Base-by-base conservation (phyloP, 225 moss, liverwort and hornwort genomes). In the Pleurozium schreberi region DNA sequence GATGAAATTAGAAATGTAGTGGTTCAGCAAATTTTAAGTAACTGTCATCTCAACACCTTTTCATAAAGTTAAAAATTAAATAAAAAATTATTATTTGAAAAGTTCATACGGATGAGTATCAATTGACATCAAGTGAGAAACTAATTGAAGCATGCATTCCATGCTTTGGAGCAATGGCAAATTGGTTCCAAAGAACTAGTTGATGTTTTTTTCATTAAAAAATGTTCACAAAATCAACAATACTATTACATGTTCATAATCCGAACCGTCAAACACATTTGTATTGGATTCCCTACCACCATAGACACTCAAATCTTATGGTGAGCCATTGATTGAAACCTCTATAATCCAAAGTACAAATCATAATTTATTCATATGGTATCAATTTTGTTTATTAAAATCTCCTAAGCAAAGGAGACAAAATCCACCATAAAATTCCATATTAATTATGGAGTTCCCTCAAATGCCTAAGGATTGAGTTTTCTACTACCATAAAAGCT, bases 401-500 rank as follows among this genome's bases (percentile, higher is more conserved):
- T 33, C 33, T 18, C 19, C 7, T 7, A 75, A 75, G 12, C 11
- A 19, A 49, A 19, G 8, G 31, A 49, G 7, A 75, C 12, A 33
- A 49, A 50, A 21, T 52, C 14, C 3, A 21, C 5, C 2, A 12
- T 9, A 49, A 23, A 52, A 34, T 53, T 36, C 33, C 11, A 57
- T n/a, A 26, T 3, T 11, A 27, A 11, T 27, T 2, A n/a, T 57
- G 53, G 7, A 79, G 26, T n/a, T 14, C 6, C 6, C 27, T 79
- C 38, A 7, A 14, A 23, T 1, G 5, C 5, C 6, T 0, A 0
- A 0, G 5, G 2, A 53, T 22, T 36, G 21, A 52, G 2, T 53
- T 52, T 0, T 3, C 36, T 22, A 53, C 11, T 22, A 36, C 5
- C 3, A 53, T 53, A 77, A 23, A 77, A 53, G 53, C 8, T 77